These are phyloP conservation scores for Alternaria triticimaculans DNA, from an alignment of 2,329 filamentous ascomycete genomes.

Conservation along the genomic window DNA sequence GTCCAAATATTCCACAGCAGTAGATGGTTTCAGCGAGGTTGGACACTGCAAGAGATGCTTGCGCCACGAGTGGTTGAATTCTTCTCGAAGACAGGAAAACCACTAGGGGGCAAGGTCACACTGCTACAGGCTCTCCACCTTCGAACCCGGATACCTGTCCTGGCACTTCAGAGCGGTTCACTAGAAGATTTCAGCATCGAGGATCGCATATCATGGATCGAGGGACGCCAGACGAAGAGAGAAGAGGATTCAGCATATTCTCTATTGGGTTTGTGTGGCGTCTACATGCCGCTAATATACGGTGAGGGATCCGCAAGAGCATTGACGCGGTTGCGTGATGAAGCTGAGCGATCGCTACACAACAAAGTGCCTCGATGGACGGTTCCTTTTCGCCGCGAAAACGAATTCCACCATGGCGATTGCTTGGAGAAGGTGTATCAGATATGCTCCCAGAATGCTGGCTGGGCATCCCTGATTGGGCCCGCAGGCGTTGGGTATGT, in stretches of 20 bases:
- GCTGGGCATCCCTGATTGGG: too few species aligned
- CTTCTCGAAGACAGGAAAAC: accelerated
- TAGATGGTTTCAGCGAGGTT: background rate
- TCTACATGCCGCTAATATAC: background rate
- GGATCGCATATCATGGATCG: background rate
- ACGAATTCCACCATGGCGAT: too few species aligned
- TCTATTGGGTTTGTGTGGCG: accelerated
- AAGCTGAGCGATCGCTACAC: background rate
- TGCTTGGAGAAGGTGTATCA: too few species aligned
- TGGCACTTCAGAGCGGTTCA: background rate
- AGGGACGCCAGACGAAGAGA: background rate
- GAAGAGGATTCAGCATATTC: background rate
- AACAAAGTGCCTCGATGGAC: too few species aligned
- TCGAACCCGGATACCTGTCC: background rate
- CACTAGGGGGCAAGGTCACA: background rate
- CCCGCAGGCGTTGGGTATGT: too few species aligned
- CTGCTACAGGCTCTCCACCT: background rate
- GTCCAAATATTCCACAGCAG: background rate
- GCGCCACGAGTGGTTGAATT: background rate
- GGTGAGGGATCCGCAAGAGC: background rate
- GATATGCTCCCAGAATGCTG: too few species aligned
- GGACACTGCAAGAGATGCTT: background rate
- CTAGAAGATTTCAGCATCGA: background rate
- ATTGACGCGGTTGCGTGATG: background rate
- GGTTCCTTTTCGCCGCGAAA: too few species aligned